phyloP scores from a whole-genome alignment of 1,139 yeast genomes.

The Geotrichum klebahnii region DNA sequence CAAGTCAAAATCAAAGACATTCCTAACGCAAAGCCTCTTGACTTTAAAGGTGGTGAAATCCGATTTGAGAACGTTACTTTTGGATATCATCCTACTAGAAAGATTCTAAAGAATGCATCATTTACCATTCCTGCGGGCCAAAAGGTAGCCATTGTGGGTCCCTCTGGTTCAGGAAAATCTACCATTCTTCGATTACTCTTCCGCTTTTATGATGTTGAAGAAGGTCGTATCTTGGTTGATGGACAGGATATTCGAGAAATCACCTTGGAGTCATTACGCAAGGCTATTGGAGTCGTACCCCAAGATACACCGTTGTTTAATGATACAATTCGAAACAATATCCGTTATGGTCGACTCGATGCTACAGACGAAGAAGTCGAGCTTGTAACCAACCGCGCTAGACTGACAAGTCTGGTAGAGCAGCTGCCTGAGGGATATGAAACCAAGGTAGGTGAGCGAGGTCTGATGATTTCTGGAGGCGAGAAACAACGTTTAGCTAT shows the following conservation, averaged over 20 bases:
- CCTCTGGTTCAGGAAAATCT: conserved; percentile 93
- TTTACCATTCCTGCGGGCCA: conserved; percentile 88
- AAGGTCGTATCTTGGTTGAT: conserved; percentile 77
- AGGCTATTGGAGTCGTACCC: conserved; percentile 85
- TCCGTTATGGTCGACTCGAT: conserved; percentile 75
- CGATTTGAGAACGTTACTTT: conserved; percentile 86
- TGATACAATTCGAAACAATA: conserved; percentile 81
- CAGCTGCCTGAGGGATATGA: conserved; percentile 79
- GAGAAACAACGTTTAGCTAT: conserved; percentile 95
- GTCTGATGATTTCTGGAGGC: conserved; percentile 98
- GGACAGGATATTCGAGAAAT: conserved; percentile 83
- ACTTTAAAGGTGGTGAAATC: conserved; percentile 62
- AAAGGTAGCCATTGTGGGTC: conserved; percentile 91
- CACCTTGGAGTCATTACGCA: conserved; percentile 69
- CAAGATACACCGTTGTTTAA: conserved; percentile 96
- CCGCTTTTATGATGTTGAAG: conserved; percentile 79
- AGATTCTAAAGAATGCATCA: conserved; percentile 73
- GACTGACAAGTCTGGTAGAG: conserved; percentile 56
- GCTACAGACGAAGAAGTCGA: conserved; percentile 72
- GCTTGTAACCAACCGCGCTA: conserved; percentile 62
- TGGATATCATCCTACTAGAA: conserved; percentile 86
- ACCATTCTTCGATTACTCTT: conserved; percentile 80
- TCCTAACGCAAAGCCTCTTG: conserved; percentile 58
- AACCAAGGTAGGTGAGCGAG: conserved; percentile 96
- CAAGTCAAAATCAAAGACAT: conserved; percentile 61